Percentiles rank a stretch among this genome's conserved stretches.
Evolutionary conservation across 2,329 filamentous ascomycete genomes (phyloP).

Genomic region (Incumbomyces lentus): DNA sequence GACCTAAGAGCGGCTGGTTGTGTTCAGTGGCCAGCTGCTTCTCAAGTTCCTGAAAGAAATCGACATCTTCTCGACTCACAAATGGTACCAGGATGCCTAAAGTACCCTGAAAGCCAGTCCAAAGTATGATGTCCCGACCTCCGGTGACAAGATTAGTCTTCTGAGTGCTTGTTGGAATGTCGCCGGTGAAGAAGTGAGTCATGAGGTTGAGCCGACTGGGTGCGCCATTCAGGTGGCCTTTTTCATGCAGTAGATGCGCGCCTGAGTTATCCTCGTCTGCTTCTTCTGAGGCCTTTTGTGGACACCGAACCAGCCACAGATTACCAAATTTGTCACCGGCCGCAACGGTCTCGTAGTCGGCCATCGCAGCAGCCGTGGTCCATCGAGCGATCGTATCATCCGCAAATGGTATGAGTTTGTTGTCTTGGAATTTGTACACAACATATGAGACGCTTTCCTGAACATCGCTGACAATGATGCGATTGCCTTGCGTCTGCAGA

Average conservation of each 20-base stretch:
- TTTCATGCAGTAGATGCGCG: slow-evolving; percentile 80
- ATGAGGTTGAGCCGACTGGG: slow-evolving; percentile 75
- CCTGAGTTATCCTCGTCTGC: slow-evolving; percentile 87
- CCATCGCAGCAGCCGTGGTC: slow-evolving; percentile 85
- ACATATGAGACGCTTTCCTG: slow-evolving; percentile 86
- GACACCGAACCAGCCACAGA: slow-evolving; percentile 81
- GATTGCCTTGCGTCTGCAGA: slow-evolving; percentile 78
- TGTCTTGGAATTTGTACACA: slow-evolving; percentile 85
- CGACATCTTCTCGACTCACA: slow-evolving; percentile 79
- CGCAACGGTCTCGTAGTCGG: slow-evolving; percentile 92
- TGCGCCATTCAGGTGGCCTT: slow-evolving; percentile 80
- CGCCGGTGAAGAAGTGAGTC: slow-evolving; percentile 81
- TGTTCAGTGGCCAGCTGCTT: slow-evolving; percentile 64
- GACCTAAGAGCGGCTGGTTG: slow-evolving; percentile 76
- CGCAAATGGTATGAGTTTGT: slow-evolving; percentile 83
- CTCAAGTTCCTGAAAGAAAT: slow-evolving; percentile 95
- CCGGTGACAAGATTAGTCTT: slow-evolving; percentile 86
- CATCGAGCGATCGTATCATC: slow-evolving; percentile 85
- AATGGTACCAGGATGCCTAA: slow-evolving; percentile 91
- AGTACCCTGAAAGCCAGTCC: slow-evolving; percentile 90
- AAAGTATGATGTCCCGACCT: slow-evolving; percentile 81
- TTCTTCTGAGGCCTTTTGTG: slow-evolving; percentile 73
- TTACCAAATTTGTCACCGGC: slow-evolving; percentile 98
- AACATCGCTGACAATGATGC: slow-evolving; percentile 85
- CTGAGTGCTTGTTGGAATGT: slow-evolving; percentile 81